Base-by-base conservation (phyloP, 2,329 filamentous ascomycete genomes). In the Amphichorda felina region DNA sequence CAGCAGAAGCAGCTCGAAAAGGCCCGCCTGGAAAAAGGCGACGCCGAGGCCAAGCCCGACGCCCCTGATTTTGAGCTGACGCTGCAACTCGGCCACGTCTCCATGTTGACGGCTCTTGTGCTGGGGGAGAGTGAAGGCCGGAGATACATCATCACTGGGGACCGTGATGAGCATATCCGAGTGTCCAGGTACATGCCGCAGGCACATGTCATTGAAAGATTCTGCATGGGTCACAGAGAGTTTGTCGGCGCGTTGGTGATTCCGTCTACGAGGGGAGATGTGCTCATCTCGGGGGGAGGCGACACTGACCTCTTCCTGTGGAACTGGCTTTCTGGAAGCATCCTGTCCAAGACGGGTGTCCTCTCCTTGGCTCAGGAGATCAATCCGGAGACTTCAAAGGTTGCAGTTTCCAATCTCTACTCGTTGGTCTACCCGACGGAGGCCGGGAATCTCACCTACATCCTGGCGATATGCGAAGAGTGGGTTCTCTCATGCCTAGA, bases 51-150 rank as follows among this genome's bases (percentile, higher is more conserved):
- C 4, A 32, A 21, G 11, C 16, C 17, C 6, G 34, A 35, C 15
- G 55, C 51, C 26, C 57, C 66, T 10, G 47, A 64, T 18, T 94
- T 94, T 51, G 79, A 86, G 46, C 75, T 86, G 46, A 73, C 79
- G 26, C 66, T 94, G 1, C 65, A 95, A 7, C 74, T 98, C 1
- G 91, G 91, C 10, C 91, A 98, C 58, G 91, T 98, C 11, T 95
- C 89, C 1, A 83, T 96, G 75, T 73, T 98, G 34, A 95, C 88
- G 2, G 79, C 85, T 49, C 55, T 95, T 35, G 57, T 66, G 3
- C 64, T 75, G 29, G 68, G 66, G 5, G 61, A 50, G 52, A 65
- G 44, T 42, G 60, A 45, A 40, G 55, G 46, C 17, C 53, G 55
- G 19, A 55, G 55, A 13, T 74, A 73, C 44, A 70, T 76, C 50